Evolutionary conservation across 108 stramenopile species (phyloP), one percentile per base, ranked within the genome.

Genomic region (Pelagomonas calceolata): DNA sequence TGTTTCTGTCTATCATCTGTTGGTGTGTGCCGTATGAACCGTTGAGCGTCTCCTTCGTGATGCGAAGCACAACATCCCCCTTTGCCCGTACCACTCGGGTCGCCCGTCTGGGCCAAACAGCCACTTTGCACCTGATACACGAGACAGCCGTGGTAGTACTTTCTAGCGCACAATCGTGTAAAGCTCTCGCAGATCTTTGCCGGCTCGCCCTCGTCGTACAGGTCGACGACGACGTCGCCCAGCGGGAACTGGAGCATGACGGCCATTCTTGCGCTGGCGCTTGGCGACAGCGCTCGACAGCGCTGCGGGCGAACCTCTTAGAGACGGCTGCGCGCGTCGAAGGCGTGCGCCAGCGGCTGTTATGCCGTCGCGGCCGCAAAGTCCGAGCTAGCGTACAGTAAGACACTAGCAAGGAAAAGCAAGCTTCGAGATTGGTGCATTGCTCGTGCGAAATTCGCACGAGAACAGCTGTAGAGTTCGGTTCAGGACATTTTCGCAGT

Each of bases 1-100:
- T 36, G 36, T 9, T 33, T 4, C 21, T 31, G 78, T 80, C 65
- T 76, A 30, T 30, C 76, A 36, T 64, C 12, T 26, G 46, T 43
- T 63, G n/a, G 16, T 34, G 18, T 31, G 69, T 51, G 32, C 18
- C 37, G 43, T 4, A 63, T 3, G 36, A 68, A 68, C 0, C 68
- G 70, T 33, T 78, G 67, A 26, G 81, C 66, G 66, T 89, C 70
- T 36, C 32, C 39, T 73, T 90, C 69, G 51, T 89, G 75, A 35
- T 89, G 89, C 81, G 91, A 82, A 26, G 89, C 82, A 76, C 89
- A 86, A 66, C 89, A 85, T 70, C 98, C 98, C 3, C 98, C 97
- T 14, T 75, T 78, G 15, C 98, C 98, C 68, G 94, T 92, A 33
- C 93, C 98, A 0, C 80, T 82, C 18, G 97, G 96, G 75, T 98